Conservation (phyloP, 2,329 filamentous ascomycete genomes). For the Aspergillus versicolor region DNA sequence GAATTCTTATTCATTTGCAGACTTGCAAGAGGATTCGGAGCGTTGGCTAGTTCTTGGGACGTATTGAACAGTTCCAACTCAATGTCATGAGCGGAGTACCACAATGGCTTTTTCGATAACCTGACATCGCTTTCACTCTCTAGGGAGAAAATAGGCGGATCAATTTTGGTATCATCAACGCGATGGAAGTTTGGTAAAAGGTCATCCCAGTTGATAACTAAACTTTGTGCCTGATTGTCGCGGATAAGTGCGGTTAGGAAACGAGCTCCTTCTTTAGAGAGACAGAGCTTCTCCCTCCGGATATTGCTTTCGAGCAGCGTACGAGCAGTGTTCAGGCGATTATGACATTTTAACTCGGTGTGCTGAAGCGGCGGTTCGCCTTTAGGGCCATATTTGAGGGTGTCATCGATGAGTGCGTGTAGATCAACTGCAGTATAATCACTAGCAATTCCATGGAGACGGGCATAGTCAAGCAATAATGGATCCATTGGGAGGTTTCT, state of each 20-base stretch:
- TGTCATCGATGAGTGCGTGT: conserved; percentile 15
- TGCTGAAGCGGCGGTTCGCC: conserved; percentile 14
- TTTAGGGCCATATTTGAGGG: conserved; percentile 13
- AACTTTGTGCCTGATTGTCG: conserved; percentile 12
- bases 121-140: conserved; percentile 45
- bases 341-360: conserved; percentile 17
- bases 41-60: neutral
- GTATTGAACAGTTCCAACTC: neutral
- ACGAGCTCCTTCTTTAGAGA: conserved; percentile 29
- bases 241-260: conserved; percentile 32
- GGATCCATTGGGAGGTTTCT: conserved; percentile 25
- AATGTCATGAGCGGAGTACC: neutral
- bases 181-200: conserved; percentile 21
- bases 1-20: neutral
- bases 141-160: conserved; percentile 47
- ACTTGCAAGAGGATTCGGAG: neutral
- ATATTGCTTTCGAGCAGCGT: conserved; percentile 12
- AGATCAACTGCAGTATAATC: conserved; percentile 36
- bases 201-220: conserved; percentile 18
- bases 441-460: conserved; percentile 43
- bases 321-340: conserved; percentile 16
- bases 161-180: conserved; percentile 39
- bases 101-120: conserved; percentile 34
- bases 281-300: conserved; percentile 33
- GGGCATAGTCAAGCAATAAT: conserved; percentile 49